Base-by-base conservation (phyloP, 805 yeast genomes). In the Jamesozyma jinghongensis region DNA sequence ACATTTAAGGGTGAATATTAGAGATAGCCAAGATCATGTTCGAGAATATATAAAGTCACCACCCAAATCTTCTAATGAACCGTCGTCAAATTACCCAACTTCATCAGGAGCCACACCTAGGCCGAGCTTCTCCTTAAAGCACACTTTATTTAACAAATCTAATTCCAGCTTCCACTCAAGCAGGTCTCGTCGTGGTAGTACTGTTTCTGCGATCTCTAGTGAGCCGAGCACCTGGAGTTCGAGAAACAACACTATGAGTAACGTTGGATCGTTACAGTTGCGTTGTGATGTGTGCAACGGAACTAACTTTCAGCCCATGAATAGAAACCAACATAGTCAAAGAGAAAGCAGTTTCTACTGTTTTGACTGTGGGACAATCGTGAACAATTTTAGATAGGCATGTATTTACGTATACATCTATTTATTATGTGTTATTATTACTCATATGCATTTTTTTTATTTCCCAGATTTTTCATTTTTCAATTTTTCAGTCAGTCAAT, bases 221-320 rank as follows among this genome's bases (percentile, higher is more conserved):
- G 20, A 13, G 10, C 13, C 6, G 12, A 32, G 35, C 19, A 19
- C 14, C 14, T 13, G 18, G 8, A 29, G 18, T 17, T 18, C 25
- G 33, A 33, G 29, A 18, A 42, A 31, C n/a, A 40, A 37, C 18
- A 31, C 27, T 18, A 20, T 29, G 7, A 38, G 30, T 33, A 34
- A 17, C 19, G 27, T 31, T 7, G 38, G 33, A 20, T 38, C 27
- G 14, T 18, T 36, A 20, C 35, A 29, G 11, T 29, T 44, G 20
- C 44, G 42, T 27, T 57, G 62, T 40, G 51, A 51, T 19, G 56
- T 54, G 19, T 58, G 63, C 40, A 48, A 52, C 35, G 53, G 62
- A 27, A 52, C 51, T 7, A 52, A 44, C 8, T 57, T 57, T 32
- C 49, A 41, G 29, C 31, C 42, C 3, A 27, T 40, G 7, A 35